These are phyloP conservation scores for Crithidia bombi DNA, from an alignment of 208 protist species.

Conservation along the genomic window DNA sequence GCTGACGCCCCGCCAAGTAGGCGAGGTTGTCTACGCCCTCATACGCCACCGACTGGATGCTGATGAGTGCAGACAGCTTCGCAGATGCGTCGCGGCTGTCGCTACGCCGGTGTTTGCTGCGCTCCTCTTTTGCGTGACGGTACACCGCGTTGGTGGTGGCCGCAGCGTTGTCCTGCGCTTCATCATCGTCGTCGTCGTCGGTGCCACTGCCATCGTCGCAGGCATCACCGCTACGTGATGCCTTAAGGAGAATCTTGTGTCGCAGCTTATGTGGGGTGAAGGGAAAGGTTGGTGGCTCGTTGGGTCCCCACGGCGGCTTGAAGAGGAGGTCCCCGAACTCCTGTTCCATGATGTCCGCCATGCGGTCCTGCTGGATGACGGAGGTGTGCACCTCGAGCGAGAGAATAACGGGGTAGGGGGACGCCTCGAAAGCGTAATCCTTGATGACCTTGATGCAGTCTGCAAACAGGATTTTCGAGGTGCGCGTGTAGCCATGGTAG, in stretches of 20 bases:
- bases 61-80: slow-evolving; percentile 56
- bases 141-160: slow-evolving; percentile 34
- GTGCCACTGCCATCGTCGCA: slow-evolving; percentile 26
- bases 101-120: slow-evolving; percentile 32
- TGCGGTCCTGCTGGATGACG: slow-evolving; percentile 64
- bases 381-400: slow-evolving; percentile 84
- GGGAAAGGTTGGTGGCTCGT: slow-evolving; percentile 39
- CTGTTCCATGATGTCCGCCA: slow-evolving; percentile 72
- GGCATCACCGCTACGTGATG: slow-evolving; percentile 33
- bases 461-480: slow-evolving; percentile 70
- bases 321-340: slow-evolving; percentile 63
- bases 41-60: slow-evolving; percentile 67
- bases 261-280: slow-evolving; percentile 63
- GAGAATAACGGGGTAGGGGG: slow-evolving; percentile 80
- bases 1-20: slow-evolving; percentile 56
- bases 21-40: slow-evolving; percentile 58
- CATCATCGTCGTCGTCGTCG: slow-evolving; percentile 47
- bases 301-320: slow-evolving; percentile 40
- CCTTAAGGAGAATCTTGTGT: slow-evolving; percentile 72
- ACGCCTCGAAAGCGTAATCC: slow-evolving; percentile 65
- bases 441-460: slow-evolving; percentile 66
- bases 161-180: slow-evolving; percentile 13
- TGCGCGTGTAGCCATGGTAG: slow-evolving; percentile 84
- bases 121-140: slow-evolving; percentile 12
- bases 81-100: slow-evolving; percentile 12